These are phyloP conservation scores for Pinus tabuliformis DNA, from an alignment of 75 land plant species.

Conservation along the genomic window DNA sequence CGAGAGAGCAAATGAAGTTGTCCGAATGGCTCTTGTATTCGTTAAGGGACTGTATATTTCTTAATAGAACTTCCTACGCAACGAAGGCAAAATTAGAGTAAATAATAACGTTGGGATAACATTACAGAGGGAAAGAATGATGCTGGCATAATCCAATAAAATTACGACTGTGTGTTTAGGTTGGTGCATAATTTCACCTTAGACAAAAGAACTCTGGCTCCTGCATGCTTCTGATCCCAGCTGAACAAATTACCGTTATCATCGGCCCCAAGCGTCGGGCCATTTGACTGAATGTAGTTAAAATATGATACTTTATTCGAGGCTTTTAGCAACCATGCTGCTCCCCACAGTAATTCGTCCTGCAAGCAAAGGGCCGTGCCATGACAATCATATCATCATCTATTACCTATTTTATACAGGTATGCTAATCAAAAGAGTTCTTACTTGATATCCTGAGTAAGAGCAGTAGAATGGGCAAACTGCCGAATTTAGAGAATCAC, in stretches of 20 bases:
- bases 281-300: constrained; percentile 25
- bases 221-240: constrained; percentile 54
- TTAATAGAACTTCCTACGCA: not conserved
- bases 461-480: constrained; percentile 56
- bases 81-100: not conserved
- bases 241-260: constrained; percentile 10
- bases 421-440: not conserved
- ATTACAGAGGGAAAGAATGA: not conserved
- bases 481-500: constrained; percentile 24
- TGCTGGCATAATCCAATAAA: constrained; percentile 3
- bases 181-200: constrained; percentile 12
- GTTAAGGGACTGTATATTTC: constrained; percentile 3
- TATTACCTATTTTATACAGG: too few species aligned
- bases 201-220: constrained; percentile 29
- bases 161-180: not conserved
- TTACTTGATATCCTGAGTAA: constrained; percentile 46
- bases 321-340: constrained; percentile 46
- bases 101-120: not conserved
- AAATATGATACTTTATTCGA: constrained; percentile 13
- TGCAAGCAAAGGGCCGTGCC: not conserved
- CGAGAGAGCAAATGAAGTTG: constrained; percentile 20
- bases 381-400: not conserved
- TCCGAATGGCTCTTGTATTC: constrained; percentile 27
- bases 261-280: constrained; percentile 12
- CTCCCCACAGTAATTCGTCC: constrained; percentile 46